Evolutionary conservation across 75 land plant species (phyloP), one percentile per base, ranked within the genome.

Genomic region (Adiantum capillusveneris): DNA sequence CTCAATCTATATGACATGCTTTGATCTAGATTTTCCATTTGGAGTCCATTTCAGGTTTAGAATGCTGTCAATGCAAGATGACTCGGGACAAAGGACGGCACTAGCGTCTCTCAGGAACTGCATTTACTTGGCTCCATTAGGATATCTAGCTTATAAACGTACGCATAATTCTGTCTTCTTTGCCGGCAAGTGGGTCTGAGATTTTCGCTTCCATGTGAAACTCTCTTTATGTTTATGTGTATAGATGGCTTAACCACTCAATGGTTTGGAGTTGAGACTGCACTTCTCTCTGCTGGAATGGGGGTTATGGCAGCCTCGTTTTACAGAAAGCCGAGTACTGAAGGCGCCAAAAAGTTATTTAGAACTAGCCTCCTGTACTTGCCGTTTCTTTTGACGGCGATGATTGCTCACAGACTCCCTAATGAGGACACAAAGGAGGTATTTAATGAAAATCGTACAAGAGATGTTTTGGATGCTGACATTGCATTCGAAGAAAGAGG

Each of bases 301-400:
- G 84, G 75, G 50, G 77, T 66, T 2, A 53, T 84, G 14, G 95
- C 98, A 42, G 58, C 81, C 20, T 59, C 69, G 26, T 93, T 93
- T 58, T 79, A 81, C 44, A 48, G 59, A 0, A 49, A 81, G 29
- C 82, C 90, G 7, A 72, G 79, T 19, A 48, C 65, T 7, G 63
- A 76, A 56, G 85, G 69, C 19, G 98, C 98, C 12, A 70, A 84
- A 54, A 72, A 73, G 30, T 78, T 93, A 78, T 93, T 93, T 53
- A 74, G 75, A 58, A 81, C 82, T 11, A 88, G 98, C 54, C 84
- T 93, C 56, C 69, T 93, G 25, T 93, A 93, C 62, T 80, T 93
- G 29, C 95, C 98, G 19, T 53, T 83, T 13, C 72, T 88, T 34
- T 85, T 93, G 90, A 45, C 70, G 51, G 98, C 90, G 26, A 70